phyloP scores from a whole-genome alignment of 1,139 yeast species.

The Suhomyces bokatorum region DNA sequence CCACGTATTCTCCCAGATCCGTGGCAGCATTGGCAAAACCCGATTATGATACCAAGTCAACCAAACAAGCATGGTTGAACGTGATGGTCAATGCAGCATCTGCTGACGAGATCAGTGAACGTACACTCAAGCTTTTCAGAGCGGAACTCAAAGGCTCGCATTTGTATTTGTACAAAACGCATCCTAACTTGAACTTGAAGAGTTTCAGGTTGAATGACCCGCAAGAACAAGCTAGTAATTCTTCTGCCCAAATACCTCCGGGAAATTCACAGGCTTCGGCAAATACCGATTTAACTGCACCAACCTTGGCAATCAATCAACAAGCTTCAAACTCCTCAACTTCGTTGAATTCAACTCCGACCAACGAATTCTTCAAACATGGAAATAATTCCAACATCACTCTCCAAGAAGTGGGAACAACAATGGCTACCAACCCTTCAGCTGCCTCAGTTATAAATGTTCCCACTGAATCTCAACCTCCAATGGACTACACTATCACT shows the following conservation, averaged over 20 bases:
- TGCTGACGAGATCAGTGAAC: constrained; percentile 38
- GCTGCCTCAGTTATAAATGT: background rate
- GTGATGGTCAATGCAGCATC: constrained; percentile 38
- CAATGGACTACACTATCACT: constrained; percentile 23
- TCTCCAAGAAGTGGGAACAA: constrained; percentile 15
- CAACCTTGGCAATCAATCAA: constrained; percentile 9
- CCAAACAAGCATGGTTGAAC: constrained; percentile 47
- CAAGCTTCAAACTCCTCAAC: constrained; percentile 8
- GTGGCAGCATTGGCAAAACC: constrained; percentile 27
- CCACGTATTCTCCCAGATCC: constrained; percentile 6
- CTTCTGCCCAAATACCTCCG: background rate
- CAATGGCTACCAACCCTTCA: constrained; percentile 9
- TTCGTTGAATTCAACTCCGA: constrained; percentile 12
- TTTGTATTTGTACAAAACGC: constrained; percentile 56
- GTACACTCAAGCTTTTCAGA: constrained; percentile 48
- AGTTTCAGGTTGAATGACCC: constrained; percentile 32
- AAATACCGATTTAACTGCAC: constrained; percentile 6
- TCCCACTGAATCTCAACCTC: background rate
- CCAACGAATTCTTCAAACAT: constrained; percentile 18
- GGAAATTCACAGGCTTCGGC: background rate
- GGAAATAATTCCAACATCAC: constrained; percentile 19
- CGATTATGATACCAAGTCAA: constrained; percentile 35
- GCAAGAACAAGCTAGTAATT: constrained; percentile 2
- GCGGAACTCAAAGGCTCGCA: constrained; percentile 69
- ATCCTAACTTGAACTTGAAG: constrained; percentile 48